Evolutionary conservation across 345 rosid genomes (phyloP), one percentile per base, ranked within the genome.

Genomic region (Aegle marmelos): DNA sequence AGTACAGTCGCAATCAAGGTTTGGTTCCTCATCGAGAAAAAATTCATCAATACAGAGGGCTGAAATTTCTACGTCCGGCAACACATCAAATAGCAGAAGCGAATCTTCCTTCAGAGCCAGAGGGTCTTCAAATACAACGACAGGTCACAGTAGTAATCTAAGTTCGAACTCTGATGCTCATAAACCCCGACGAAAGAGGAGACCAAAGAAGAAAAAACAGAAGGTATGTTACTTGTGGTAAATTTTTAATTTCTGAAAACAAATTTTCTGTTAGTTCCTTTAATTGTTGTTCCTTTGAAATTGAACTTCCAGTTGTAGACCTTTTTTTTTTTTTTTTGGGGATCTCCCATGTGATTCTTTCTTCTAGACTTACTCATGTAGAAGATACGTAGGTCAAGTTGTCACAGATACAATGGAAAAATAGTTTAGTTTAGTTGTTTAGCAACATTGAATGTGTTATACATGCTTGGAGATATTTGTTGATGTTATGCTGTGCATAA

Each of bases 151-250:
- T 82, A 95, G 99, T 83, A 94, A 92, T 79, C 79, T 95, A 79
- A 95, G 98, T 86, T 95, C 97, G 45, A 92, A 91, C 73, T 94
- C 99, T 68, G 99, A 95, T 88, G 97, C 98, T 56, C 89, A 82
- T 74, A 95, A 92, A 84, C 99, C 97, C 34, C 89, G 92, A 77
- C 88, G 98, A 80, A 95, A 95, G 92, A 92, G 99, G 86, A 88
- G 97, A 70, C 96, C 97, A 41, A 94, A 92, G 88, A 95, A 91
- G 97, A 94, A 89, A 89, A 94, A 86, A 77, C 90, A 89, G 61
- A 86, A 90, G 84, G 84, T 83, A 24, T 62, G 85, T 80, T 68
- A 36, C 37, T 34, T 27, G 31, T 24, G 25, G 10, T 30, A 31
- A 41, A 19, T 74, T 58, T 77, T 45, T 45, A 37, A 45, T 59